Base-by-base conservation (phyloP, 257 asterid species). In the Nicotiana obtusifolia region DNA sequence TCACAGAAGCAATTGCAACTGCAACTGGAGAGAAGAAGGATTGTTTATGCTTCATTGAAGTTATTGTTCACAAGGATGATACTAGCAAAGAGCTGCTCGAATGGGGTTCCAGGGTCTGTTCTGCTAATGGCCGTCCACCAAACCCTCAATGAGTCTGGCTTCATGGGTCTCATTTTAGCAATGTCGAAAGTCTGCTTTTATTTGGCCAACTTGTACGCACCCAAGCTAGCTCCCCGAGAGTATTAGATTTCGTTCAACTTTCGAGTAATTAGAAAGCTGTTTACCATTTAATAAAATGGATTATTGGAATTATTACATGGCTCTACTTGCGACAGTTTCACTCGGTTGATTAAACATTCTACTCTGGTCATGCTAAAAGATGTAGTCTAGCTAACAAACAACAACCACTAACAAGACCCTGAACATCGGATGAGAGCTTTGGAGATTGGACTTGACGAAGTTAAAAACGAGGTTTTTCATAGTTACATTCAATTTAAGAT, bases 91-190 rank as follows among this genome's bases (percentile, higher is more conserved):
- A 90, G 82, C 89, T 92, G 41, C 92, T 92, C 3, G 97, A 89
- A 86, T 91, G 97, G 95, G 95, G 97, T 5, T 92, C 97, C 28
- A 84, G 97, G 83, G 97, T 91, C 30, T 85, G 87, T n/a, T 86
- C 93, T 5, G 94, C 94, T 71, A 91, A 91, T 62, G 79, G 95
- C 83, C 94, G 95, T 82, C 86, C 91, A 2, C 97, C 95, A 35
- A 89, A 90, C 64, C 94, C 95, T 60, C 95, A 92, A 87, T 90
- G 81, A 81, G 24, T 44, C 7, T 35, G 28, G 56, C 15, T 37
- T 17, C 2, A 10, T 68, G 9, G 5, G 10, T 20, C 11, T 35
- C n/a, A 1, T 17, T 37, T 37, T 2, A 54, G 61, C 20, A 54
- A 54, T 16, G 22, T 5, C n/a, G 9, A 60, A 6, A 60, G 15